Conservation (phyloP, 306 rosid genomes). For the Coriaria nepalensis region DNA sequence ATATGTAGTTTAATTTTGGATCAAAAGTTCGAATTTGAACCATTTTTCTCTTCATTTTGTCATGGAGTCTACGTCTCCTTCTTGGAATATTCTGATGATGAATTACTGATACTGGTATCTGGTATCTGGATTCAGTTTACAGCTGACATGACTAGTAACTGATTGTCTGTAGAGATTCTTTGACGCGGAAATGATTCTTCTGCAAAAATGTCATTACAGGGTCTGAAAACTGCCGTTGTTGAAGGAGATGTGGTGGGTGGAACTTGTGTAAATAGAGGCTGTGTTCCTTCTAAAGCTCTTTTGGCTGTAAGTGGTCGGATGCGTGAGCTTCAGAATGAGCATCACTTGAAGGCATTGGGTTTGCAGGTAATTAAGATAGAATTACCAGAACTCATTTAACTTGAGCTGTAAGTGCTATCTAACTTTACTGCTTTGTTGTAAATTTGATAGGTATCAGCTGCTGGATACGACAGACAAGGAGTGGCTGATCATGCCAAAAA, state of each 20-base stretch:
- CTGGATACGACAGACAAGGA: slow-evolving; percentile 90
- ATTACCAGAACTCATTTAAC: background rate
- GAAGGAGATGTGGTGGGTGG: slow-evolving; percentile 98
- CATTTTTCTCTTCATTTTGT: background rate
- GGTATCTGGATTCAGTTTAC: background rate
- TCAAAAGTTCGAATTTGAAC: background rate
- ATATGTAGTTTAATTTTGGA: background rate
- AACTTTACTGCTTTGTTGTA: slow-evolving; percentile 7
- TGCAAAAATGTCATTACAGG: slow-evolving; percentile 31
- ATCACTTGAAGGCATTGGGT: slow-evolving; percentile 84
- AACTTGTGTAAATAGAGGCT: slow-evolving; percentile 95
- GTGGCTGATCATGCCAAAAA: slow-evolving; percentile 97
- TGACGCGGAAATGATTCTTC: background rate
- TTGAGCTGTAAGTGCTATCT: background rate
- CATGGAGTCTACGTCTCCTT: too few relatives aligned
- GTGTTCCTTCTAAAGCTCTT: slow-evolving; percentile 98
- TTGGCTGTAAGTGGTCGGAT: slow-evolving; percentile 94
- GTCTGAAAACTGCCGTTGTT: slow-evolving; percentile 81
- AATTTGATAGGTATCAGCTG: slow-evolving; percentile 52
- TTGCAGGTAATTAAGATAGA: slow-evolving; percentile 48
- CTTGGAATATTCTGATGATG: background rate
- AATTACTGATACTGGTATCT: slow-evolving; percentile 4
- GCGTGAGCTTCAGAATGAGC: slow-evolving; percentile 82
- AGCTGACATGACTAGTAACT: too few relatives aligned
- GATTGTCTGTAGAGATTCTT: background rate